Base-by-base conservation (phyloP, 1,284 basidiomycete species). In the Cutaneotrichosporon mucoides region DNA sequence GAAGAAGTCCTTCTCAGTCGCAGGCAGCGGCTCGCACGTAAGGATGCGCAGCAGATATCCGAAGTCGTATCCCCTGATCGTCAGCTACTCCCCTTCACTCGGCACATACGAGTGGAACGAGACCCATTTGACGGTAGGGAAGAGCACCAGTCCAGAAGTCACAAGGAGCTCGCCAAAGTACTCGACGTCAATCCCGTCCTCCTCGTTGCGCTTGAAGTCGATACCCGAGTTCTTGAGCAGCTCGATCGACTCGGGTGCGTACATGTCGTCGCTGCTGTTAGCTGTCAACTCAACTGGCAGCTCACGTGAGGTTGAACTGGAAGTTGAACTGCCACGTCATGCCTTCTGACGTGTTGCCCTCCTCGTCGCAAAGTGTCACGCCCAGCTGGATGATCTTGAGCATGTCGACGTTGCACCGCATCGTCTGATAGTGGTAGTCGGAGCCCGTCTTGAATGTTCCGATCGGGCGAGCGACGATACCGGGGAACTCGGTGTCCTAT, bases 251-350 rank as follows among this genome's bases (percentile, higher is more conserved):
- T 99, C 95, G 12, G 93, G 95, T 15, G 93, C 90, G 77, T 90
- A 99, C 92, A 99, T 98, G 80, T 99, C 95, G 60, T 93, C 89
- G 69, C 90, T 92, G 76, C 33, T 24, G 41, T 42, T 16, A 51
- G 37, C 12, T 40, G 13, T 4, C 11, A 6, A 24, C 24, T 24
- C 24, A 24, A 24, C 24, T 24, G 24, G 3, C 33, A 24, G 33
- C 89, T 69, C 76, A 94, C 92, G 85, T 85, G 66, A 92, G 80
- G 78, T 86, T 92, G 80, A 99, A 99, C 68, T 86, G 85, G 79
- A 99, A 98, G 80, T 99, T 99, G 82, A 99, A 99, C 79, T 99
- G 96, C 95, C 95, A 99, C 38, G 93, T 97, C 54, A 89, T 90
- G 52, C 88, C 85, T 55, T 94, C 92, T 63, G 94, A 91, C 60